These are phyloP conservation scores for Trichomonascus vanleenenianus DNA, from an alignment of 805 yeast genomes.

Conservation along the genomic window DNA sequence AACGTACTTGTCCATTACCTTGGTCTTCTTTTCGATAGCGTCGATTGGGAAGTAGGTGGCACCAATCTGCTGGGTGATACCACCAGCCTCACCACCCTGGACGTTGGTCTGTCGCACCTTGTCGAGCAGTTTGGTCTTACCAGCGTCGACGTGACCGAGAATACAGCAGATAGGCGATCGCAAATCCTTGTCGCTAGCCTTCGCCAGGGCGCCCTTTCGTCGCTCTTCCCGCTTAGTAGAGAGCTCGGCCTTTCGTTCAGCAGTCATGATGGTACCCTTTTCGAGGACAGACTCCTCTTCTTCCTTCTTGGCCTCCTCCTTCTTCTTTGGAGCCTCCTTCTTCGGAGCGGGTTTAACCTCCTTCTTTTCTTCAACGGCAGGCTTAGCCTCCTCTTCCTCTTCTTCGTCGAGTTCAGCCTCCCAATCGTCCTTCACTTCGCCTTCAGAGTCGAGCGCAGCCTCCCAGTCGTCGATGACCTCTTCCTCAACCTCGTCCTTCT, in stretches of 20 bases:
- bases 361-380: slow-evolving; percentile 11
- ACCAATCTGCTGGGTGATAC: slow-evolving; percentile 99
- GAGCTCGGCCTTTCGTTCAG: slow-evolving; percentile 33
- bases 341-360: slow-evolving; percentile 10
- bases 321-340: slow-evolving; percentile 18
- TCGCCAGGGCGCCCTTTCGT: slow-evolving; percentile 29
- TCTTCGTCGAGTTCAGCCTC: slow-evolving; percentile 14
- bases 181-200: slow-evolving; percentile 44
- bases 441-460: slow-evolving; percentile 44
- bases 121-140: slow-evolving; percentile 95
- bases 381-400: slow-evolving; percentile 8
- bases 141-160: slow-evolving; percentile 99
- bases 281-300: slow-evolving; percentile 28
- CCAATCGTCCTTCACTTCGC: slow-evolving; percentile 42
- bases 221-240: slow-evolving; percentile 33
- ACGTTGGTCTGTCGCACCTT: slow-evolving; percentile 98
- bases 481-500: slow-evolving; percentile 17
- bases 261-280: slow-evolving; percentile 22
- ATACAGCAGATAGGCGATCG: slow-evolving; percentile 99
- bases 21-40: slow-evolving; percentile 84
- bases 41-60: slow-evolving; percentile 99
- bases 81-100: slow-evolving; percentile 99
- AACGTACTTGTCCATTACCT: slow-evolving; percentile 81
- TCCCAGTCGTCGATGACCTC: slow-evolving; percentile 78
- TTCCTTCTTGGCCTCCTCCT: slow-evolving; percentile 26